Base-by-base conservation (phyloP, 805 yeast species). In the Nakazawaea populi region DNA sequence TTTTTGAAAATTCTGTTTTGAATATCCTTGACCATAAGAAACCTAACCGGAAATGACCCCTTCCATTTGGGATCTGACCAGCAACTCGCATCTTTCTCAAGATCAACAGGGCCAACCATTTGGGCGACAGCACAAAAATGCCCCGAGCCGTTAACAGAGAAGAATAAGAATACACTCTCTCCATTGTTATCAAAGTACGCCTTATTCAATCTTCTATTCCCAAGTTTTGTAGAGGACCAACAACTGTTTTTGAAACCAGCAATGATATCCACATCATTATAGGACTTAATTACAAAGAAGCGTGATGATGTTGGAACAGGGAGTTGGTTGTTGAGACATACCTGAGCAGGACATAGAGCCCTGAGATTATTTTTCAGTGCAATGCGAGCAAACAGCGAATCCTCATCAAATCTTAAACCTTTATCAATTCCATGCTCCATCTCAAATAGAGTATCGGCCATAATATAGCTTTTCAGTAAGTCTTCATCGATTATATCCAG, bases 211-310 rank as follows among this genome's bases (percentile, higher is more conserved):
- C 84, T 65, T 52, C 70, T 73, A 56, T 80, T 81, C 0, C 86
- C 87, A 47, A 74, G 65, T 32, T 71, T 76, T 0, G 86, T 81
- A 1, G 85, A 79, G 0, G 85, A 72, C 87, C 87, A 82, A 28
- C 80, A 70, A 9, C 71, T 70, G 53, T 79, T 69, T 44, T 64
- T 54, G 53, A 73, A 75, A 3, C 85, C 76, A 7, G 80, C 71
- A 48, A 66, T 67, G 10, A 82, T 75, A 56, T 82, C 82, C 12
- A 66, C 62, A 29, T 74, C 65, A 45, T 68, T 74, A 59, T 67
- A 75, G 0, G 85, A 80, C 58, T 82, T 82, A 52, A 82, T 80
- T 24, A 82, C 79, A 56, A 79, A 82, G 51, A 51, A 53, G 28
- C n/a, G 34, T 4, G 50, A 41, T 10, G 5, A 27, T 12, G 7